These are phyloP conservation scores for Cytospora schulzeri DNA, from an alignment of 2,329 filamentous ascomycete species.

Conservation along the genomic window DNA sequence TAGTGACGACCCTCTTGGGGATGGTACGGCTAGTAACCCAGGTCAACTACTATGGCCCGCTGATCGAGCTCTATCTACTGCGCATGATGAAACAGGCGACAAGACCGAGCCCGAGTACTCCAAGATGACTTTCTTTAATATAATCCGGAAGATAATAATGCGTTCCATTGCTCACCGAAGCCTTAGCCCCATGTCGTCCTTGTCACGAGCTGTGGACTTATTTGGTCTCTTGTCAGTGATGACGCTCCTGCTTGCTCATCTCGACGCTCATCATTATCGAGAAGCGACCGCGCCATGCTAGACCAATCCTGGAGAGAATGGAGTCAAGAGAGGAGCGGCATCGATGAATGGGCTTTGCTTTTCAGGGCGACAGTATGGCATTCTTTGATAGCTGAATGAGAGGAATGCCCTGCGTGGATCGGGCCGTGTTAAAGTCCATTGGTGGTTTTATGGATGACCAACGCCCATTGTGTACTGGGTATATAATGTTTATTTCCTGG, in stretches of 20 bases:
- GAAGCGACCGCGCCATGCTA: background rate
- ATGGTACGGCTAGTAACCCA: background rate
- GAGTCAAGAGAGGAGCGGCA: no score
- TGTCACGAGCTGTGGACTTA: background rate
- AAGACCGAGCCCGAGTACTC: background rate
- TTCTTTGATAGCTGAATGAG: conserved; percentile 6
- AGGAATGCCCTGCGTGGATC: background rate
- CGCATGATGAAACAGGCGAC: background rate
- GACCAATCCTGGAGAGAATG: background rate
- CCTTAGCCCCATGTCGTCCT: background rate
- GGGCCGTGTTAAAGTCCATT: background rate
- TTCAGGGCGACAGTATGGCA: background rate
- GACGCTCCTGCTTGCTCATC: background rate
- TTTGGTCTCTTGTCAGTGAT: background rate
- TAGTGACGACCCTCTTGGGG: background rate
- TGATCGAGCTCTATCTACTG: conserved; percentile 4
- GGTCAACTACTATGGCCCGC: background rate
- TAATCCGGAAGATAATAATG: background rate
- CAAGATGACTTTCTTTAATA: background rate
- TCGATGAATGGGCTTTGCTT: no score
- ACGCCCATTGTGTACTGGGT: background rate
- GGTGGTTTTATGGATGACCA: background rate
- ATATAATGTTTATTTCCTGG: no score
- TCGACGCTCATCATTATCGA: background rate
- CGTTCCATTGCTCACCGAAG: conserved; percentile 1